These are phyloP conservation scores for Debaryomyces psychrophilus DNA, from an alignment of 1,139 yeast species.

Conservation along the genomic window DNA sequence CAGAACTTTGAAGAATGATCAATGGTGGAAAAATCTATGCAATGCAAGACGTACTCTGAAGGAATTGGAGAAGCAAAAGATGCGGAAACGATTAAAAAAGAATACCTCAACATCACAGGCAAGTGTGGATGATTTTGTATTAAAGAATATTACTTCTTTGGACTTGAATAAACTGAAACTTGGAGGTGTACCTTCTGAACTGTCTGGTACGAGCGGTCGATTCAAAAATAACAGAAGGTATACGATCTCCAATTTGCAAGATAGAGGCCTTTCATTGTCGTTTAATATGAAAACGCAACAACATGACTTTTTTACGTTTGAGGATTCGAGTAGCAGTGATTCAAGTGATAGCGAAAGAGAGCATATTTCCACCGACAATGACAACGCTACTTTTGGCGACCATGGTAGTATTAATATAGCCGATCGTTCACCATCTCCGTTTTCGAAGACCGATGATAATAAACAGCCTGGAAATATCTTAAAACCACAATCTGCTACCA, in stretches of 20 bases:
- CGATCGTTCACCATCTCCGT: background rate
- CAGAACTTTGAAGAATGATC: constrained; percentile 38
- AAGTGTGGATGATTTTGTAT: constrained; percentile 5
- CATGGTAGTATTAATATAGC: constrained; percentile 6
- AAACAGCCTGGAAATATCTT: background rate
- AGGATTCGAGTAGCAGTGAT: constrained; percentile 24
- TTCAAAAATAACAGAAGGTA: constrained; percentile 40
- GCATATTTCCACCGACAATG: constrained; percentile 18
- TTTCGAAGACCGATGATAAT: constrained; percentile 10
- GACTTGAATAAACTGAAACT: constrained; percentile 26
- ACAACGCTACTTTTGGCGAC: constrained; percentile 15
- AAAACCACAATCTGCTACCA: background rate
- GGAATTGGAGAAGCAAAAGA: constrained; percentile 36
- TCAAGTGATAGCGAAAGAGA: constrained; percentile 34
- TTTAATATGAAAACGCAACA: constrained; percentile 65
- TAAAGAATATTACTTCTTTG: constrained; percentile 27
- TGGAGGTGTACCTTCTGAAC: constrained; percentile 6
- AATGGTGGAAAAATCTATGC: constrained; percentile 70
- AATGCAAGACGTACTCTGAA: constrained; percentile 53
- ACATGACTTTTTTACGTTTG: constrained; percentile 31
- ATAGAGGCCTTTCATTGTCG: constrained; percentile 69
- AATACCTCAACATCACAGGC: background rate
- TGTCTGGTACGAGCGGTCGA: constrained; percentile 20
- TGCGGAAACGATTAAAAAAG: constrained; percentile 13
- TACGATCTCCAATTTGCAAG: constrained; percentile 63